Evolutionary conservation across 768 basidiomycete species (phyloP).

Genomic region (Cubamyces lactineus): DNA sequence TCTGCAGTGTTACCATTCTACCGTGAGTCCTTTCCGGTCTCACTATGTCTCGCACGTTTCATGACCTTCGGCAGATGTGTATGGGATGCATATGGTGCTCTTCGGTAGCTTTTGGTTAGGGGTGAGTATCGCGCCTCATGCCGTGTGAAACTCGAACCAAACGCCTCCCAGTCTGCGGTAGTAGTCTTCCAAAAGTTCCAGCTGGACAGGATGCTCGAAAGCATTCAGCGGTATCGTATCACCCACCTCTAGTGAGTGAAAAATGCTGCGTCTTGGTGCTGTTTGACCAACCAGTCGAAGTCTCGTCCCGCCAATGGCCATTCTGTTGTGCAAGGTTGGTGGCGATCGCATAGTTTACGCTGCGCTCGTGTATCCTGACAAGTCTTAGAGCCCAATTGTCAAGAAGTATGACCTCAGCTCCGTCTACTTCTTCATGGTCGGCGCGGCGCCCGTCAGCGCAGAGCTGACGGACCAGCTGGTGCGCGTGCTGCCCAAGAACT

Average conservation of each 20-base stretch:
- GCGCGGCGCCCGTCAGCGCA: constrained; percentile 40
- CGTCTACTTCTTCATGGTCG: constrained; percentile 34
- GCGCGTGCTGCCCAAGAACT: constrained; percentile 52
- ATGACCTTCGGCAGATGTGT: not conserved
- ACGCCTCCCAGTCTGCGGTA: constrained; percentile 25
- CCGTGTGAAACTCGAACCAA: not conserved
- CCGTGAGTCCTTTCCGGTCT: constrained; percentile 2
- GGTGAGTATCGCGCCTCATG: constrained; percentile 2
- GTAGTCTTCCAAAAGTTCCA: constrained; percentile 38
- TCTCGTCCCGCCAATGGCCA: constrained; percentile 38
- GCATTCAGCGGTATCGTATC: constrained; percentile 38
- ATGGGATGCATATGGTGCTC: constrained; percentile 26
- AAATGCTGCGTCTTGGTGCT: not conserved
- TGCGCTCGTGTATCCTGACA: not conserved
- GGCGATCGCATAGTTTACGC: no score
- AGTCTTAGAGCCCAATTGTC: constrained; percentile 31
- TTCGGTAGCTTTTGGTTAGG: constrained; percentile 19
- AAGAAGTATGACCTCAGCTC: constrained; percentile 38
- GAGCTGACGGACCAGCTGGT: constrained; percentile 46
- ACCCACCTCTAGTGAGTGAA: constrained; percentile 32
- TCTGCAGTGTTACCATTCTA: constrained; percentile 21
- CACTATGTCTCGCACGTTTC: not conserved
- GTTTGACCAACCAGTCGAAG: constrained; percentile 12
- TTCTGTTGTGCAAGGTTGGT: constrained; percentile 37
- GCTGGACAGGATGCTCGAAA: constrained; percentile 35